A percentile compares a stretch with the other conserved stretches of the same genome.
Evolutionary conservation across 352 stramenopile species (phyloP).

Genomic region (Globisporangium rhizosaccharum): DNA sequence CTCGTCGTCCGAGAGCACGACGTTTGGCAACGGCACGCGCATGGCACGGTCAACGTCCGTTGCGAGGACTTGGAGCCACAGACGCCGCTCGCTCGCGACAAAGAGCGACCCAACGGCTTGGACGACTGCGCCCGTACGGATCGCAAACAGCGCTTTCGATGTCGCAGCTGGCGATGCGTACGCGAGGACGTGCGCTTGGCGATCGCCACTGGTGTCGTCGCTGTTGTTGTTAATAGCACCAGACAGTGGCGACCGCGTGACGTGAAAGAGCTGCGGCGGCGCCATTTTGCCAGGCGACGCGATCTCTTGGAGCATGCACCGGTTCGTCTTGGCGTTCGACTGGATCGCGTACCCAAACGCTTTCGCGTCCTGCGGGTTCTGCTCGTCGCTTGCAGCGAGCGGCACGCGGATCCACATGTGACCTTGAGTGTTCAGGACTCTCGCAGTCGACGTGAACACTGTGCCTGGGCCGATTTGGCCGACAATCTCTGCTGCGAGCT

Average conservation of each 20-base stretch:
- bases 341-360: conserved; percentile 71
- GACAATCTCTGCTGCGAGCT: conserved; percentile 47
- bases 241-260: neutral
- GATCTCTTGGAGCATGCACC: conserved; percentile 74
- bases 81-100: conserved; percentile 33
- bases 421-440: conserved; percentile 47
- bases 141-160: conserved; percentile 44
- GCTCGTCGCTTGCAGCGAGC: conserved; percentile 17
- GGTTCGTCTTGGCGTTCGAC: conserved; percentile 72
- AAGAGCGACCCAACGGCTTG: conserved; percentile 46
- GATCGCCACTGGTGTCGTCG: no score
- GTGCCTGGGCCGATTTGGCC: conserved; percentile 44
- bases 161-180: conserved; percentile 27
- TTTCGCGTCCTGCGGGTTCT: conserved; percentile 31
- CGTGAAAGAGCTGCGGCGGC: conserved; percentile 29
- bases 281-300: conserved; percentile 45
- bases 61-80: conserved; percentile 66
- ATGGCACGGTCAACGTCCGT: conserved; percentile 44
- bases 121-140: conserved; percentile 49
- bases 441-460: conserved; percentile 44
- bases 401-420: conserved; percentile 66
- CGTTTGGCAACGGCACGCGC: conserved; percentile 25
- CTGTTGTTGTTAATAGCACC: no score
- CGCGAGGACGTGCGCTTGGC: conserved; percentile 17
- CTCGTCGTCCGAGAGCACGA: conserved; percentile 33